Base-by-base conservation (phyloP, 2,329 filamentous ascomycete genomes). In the Hymenoscyphus linearis region DNA sequence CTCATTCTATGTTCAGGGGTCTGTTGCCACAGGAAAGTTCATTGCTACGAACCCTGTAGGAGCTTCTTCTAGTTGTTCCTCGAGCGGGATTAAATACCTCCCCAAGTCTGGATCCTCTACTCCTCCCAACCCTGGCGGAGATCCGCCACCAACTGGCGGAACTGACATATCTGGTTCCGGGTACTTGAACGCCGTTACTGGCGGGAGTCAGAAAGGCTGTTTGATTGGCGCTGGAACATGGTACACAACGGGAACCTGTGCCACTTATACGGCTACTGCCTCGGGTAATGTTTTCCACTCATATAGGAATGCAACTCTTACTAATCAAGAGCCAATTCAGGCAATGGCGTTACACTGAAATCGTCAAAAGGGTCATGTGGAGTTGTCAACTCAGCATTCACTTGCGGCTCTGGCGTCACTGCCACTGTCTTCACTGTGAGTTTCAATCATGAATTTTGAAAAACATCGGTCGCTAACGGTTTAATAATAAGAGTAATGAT, bases 211-310 rank as follows among this genome's bases (percentile, higher is more conserved):
- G 55, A 79, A 77, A 7, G 87, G 88, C n/a, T 90, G 86, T 67
- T 79, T 90, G 61, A 90, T 90, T 70, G 81, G 81, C 60, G 78
- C 75, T 10, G 88, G 88, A 0, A 83, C 81, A 0, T 91, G 87
- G 88, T 90, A 87, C 69, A 79, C 80, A 0, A 80, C 78, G 1
- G 86, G 87, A 2, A 87, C 86, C 0, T 90, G 87, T 69, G 88
- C 87, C 0, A 87, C 82, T 0, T 88, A 84, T 71, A 84, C 80
- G 0, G 84, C 85, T 4, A 74, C 80, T 3, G 62, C 77, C 53
- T 80, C 74, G 22, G 80, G 79, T 50, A 85, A 85, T 52, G 22
- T 34, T n/a, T 7, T 22, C 10, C 16, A 9, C 12, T 4, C 40
- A 6, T 25, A 18, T 18, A 13, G 53, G 4, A 6, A 22, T 2